These are phyloP conservation scores for Blastobotrys aristatus DNA, from an alignment of 1,139 yeast genomes.

Conservation along the genomic window DNA sequence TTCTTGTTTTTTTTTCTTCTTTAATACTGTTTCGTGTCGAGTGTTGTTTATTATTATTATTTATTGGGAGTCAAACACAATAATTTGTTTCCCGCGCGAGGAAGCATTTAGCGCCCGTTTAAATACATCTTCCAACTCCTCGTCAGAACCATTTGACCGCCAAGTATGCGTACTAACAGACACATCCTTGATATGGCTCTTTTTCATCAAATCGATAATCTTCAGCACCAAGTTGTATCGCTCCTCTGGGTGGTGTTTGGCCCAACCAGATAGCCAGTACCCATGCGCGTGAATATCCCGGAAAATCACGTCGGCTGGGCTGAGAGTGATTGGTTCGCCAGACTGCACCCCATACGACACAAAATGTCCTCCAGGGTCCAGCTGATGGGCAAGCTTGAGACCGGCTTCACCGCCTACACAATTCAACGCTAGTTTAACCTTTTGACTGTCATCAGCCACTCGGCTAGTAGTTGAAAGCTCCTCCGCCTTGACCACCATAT, in stretches of 20 bases:
- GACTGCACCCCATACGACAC: conserved; percentile 98
- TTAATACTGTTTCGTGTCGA: background rate
- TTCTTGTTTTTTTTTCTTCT: background rate
- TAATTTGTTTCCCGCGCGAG: conserved; percentile 40
- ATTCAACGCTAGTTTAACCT: conserved; percentile 72
- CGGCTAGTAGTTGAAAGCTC: conserved; percentile 55
- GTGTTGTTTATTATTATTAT: no score
- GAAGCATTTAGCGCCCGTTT: conserved; percentile 49
- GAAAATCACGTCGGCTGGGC: conserved; percentile 84
- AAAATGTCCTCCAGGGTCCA: conserved; percentile 62
- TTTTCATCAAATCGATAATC: conserved; percentile 48
- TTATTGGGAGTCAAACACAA: conserved; percentile 12
- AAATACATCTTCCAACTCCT: conserved; percentile 48
- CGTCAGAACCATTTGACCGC: conserved; percentile 41
- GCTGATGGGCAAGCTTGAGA: conserved; percentile 74
- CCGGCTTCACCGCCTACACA: conserved; percentile 91
- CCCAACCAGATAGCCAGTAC: conserved; percentile 86
- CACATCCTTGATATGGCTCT: conserved; percentile 57
- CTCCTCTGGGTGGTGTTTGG: conserved; percentile 56
- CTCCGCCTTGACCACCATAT: conserved; percentile 86
- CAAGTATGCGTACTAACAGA: conserved; percentile 48
- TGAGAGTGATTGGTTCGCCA: conserved; percentile 82
- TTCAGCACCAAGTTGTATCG: conserved; percentile 56
- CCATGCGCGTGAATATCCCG: conserved; percentile 83
- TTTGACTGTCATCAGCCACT: background rate